Conservation (phyloP, 148 eudicot genomes). For the Rheum nobile region DNA sequence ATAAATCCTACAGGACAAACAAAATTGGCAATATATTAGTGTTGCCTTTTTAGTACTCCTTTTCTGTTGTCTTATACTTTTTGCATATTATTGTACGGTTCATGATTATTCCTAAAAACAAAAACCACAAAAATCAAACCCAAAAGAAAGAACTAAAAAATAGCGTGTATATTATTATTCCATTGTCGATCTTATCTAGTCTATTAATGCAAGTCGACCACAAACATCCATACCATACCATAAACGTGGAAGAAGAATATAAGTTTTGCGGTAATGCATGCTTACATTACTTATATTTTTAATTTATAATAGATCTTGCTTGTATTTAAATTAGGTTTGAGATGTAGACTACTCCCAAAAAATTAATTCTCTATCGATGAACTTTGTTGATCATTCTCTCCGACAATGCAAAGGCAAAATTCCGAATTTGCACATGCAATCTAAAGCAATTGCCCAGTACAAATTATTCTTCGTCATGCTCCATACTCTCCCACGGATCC, state of each 20-base stretch:
- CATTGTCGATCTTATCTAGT: neutral
- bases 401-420: no score
- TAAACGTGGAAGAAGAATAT: conserved; percentile 2
- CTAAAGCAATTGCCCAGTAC: neutral
- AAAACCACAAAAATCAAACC: neutral
- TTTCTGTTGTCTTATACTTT: neutral
- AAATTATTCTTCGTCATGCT: no score
- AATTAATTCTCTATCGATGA: neutral
- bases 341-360: neutral
- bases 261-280: neutral
- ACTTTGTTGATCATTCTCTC: neutral
- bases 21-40: neutral
- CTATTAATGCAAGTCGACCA: neutral
- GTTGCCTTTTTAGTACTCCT: neutral
- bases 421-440: no score
- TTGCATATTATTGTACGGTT: neutral
- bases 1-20: neutral
- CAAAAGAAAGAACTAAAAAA: neutral
- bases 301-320: no score
- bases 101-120: neutral
- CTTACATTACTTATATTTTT: neutral
- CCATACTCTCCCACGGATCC: no score
- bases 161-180: neutral
- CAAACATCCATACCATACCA: neutral
- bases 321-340: neutral